Conservation (phyloP, 257 asterid genomes). For the Lycium ferocissimum region DNA sequence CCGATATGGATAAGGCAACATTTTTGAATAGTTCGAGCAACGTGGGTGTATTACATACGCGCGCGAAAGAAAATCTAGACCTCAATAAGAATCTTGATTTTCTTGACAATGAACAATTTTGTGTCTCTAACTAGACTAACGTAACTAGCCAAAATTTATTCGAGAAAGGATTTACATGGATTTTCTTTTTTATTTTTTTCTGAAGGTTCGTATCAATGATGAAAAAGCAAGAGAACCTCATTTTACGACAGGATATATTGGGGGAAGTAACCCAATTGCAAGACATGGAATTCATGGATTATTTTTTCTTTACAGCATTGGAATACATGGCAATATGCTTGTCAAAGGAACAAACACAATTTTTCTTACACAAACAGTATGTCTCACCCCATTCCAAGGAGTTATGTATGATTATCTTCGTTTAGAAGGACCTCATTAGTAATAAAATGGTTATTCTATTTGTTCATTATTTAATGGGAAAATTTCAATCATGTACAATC, state of each 20-base stretch:
- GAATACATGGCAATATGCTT: slow-evolving; percentile 38
- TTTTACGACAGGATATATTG: slow-evolving; percentile 51
- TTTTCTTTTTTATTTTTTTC: neutral
- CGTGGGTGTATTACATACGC: too few species aligned
- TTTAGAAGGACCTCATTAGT: slow-evolving; percentile 45
- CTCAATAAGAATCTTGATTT: too few species aligned
- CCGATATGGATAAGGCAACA: neutral
- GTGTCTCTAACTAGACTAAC: too few species aligned
- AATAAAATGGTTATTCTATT: neutral
- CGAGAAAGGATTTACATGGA: too few species aligned
- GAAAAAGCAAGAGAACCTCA: slow-evolving; percentile 32
- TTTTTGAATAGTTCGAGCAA: neutral
- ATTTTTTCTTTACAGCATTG: slow-evolving; percentile 37
- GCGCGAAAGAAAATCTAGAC: too few species aligned
- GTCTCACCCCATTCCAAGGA: slow-evolving; percentile 31
- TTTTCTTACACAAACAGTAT: slow-evolving; percentile 45
- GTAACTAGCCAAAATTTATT: neutral
- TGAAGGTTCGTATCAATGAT: slow-evolving; percentile 55
- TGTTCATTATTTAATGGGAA: too few species aligned
- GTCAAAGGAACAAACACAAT: slow-evolving; percentile 50
- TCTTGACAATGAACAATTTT: too few species aligned
- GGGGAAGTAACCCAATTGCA: slow-evolving; percentile 61
- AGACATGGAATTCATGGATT: slow-evolving; percentile 56
- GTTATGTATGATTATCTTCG: slow-evolving; percentile 66
- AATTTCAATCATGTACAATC: too few species aligned